A percentile compares a stretch with the other conserved stretches of the same genome.
Conservation (phyloP, 2,329 filamentous ascomycete genomes). For the Talaromyces sp. region DNA sequence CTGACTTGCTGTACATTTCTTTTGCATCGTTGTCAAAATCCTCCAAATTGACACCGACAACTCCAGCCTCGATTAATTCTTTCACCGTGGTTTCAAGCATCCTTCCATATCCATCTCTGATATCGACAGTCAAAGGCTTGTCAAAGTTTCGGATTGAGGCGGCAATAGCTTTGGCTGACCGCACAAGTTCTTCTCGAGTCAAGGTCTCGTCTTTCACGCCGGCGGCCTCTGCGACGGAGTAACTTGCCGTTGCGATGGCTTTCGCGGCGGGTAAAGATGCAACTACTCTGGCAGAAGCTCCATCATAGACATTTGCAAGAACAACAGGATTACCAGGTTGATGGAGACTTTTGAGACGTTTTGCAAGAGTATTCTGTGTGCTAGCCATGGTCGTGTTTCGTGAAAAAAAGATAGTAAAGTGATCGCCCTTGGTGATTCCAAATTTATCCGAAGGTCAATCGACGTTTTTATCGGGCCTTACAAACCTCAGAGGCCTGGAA, state of each 20-base stretch:
- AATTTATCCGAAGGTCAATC: not conserved
- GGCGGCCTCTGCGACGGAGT: slow-evolving; percentile 48
- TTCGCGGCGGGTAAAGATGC: slow-evolving; percentile 20
- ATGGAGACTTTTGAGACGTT: not conserved
- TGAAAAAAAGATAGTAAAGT: not conserved
- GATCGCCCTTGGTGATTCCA: not conserved
- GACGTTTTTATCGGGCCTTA: not conserved
- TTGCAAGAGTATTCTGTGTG: not conserved
- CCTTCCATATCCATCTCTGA: slow-evolving; percentile 60
- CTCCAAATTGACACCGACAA: slow-evolving; percentile 59
- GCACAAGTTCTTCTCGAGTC: slow-evolving; percentile 51
- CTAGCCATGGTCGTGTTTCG: not conserved
- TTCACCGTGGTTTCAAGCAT: slow-evolving; percentile 46
- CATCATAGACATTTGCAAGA: slow-evolving; percentile 1
- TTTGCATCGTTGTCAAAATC: slow-evolving; percentile 45
- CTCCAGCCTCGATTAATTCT: slow-evolving; percentile 50
- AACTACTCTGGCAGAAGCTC: not conserved
- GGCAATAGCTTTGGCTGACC: slow-evolving; percentile 46
- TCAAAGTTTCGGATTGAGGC: slow-evolving; percentile 32
- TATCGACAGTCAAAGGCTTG: slow-evolving; percentile 55
- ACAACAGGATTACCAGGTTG: not conserved
- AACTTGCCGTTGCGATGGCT: slow-evolving; percentile 52
- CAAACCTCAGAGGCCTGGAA: not conserved
- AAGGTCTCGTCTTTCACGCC: slow-evolving; percentile 51
- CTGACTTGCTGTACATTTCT: slow-evolving; percentile 21